Evolutionary conservation across 2,329 filamentous ascomycete genomes (phyloP), one percentile per base, ranked within the genome.

Genomic region (Colletotrichum sublineola): DNA sequence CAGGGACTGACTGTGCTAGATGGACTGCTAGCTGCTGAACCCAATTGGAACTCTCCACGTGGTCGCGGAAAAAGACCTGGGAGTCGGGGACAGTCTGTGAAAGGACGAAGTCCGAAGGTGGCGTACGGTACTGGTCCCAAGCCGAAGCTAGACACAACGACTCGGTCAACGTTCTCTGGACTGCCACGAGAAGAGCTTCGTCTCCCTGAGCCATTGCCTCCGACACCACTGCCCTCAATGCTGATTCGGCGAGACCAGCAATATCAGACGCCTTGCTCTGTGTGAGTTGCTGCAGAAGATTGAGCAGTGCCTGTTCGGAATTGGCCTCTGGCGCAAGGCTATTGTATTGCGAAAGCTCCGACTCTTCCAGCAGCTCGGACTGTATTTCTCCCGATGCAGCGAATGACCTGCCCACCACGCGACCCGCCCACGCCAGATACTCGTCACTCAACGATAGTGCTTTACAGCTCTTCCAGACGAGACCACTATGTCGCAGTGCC

Each of bases 381-480:
- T 90, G 89, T 7, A 94, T 87, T 67, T 90, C 86, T 1, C 95
- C 95, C 38, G 91, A 93, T 20, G 93, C 89, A 50, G 92, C 91
- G 81, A 95, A 98, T 0, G 94, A 92, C 78, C 94, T 90, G 9
- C 97, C 96, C 56, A 98, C 86, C 2, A 95, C 92, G 74, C 92
- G 89, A 3, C 94, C 95, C 56, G 94, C 93, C 97, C 97, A 99
- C 1, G 93, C 84, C 0, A 94, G 84, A 79, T 96, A 98, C 20
- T 90, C 88, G 36, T 88, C 84, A 68, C 91, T 93, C 20, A 92
- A 85, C 1, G 88, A 83, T 48, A 87, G 84, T n/a, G 88, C 86
- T 70, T 89, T 86, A 75, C 94, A 93, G 53, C 93, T 95, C 78
- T 92, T 91, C 91, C 93, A 96, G 0, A 98, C 86, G 24, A 91